phyloP scores from a whole-genome alignment of 208 protist genomes.

The Trichomonas tenax region DNA sequence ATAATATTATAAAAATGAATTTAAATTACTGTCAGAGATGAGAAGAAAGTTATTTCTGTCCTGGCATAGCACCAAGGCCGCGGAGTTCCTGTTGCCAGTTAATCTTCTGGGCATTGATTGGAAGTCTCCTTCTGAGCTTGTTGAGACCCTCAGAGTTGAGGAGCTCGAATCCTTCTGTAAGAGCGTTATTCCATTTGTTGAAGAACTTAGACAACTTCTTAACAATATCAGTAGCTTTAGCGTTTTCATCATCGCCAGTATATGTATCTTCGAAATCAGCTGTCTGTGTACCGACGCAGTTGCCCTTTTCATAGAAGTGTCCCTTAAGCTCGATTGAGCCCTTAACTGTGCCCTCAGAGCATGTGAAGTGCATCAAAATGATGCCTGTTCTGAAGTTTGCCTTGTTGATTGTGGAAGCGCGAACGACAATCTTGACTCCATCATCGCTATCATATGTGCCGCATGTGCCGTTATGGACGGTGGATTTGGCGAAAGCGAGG shows the following conservation, averaged over 20 bases:
- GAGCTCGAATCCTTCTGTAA: neutral
- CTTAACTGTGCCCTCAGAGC: neutral
- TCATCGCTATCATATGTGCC: neutral
- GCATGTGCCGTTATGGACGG: neutral
- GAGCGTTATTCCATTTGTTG: neutral
- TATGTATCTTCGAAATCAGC: neutral
- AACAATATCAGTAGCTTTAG: neutral
- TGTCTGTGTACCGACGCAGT: neutral
- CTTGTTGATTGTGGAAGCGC: neutral
- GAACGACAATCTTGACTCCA: neutral
- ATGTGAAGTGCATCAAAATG: neutral
- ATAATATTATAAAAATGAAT: too few relatives aligned
- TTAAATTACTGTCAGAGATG: too few relatives aligned
- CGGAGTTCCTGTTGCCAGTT: neutral
- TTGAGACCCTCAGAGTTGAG: neutral
- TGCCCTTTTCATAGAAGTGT: constrained; percentile 19
- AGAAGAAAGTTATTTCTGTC: neutral
- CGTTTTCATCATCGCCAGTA: neutral
- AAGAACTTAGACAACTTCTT: neutral
- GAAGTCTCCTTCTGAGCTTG: neutral
- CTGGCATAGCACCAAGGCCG: neutral
- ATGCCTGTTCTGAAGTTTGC: neutral
- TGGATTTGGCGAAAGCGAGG: neutral
- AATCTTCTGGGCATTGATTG: neutral
- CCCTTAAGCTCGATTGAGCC: neutral